Evolutionary conservation across 164 flowering plant genomes (phyloP).

Genomic region (Magnolia kwangsiensis): DNA sequence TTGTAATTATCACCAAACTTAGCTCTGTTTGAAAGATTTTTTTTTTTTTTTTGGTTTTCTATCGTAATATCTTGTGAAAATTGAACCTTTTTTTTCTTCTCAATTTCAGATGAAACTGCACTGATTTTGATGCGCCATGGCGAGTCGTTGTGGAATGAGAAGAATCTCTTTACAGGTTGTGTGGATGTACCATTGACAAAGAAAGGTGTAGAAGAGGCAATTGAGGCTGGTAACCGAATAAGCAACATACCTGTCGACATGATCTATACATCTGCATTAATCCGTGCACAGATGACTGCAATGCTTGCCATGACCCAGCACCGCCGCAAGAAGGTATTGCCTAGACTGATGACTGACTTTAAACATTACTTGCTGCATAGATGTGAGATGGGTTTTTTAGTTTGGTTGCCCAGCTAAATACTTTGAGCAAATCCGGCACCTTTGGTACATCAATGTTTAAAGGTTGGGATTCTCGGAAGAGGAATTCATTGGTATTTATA

Average conservation of each 20-base stretch:
- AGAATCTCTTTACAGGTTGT: slow-evolving; percentile 95
- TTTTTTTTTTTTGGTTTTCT: no score
- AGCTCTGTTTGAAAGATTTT: no score
- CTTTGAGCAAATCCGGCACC: background rate
- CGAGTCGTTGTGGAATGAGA: slow-evolving; percentile 96
- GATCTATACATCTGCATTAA: slow-evolving; percentile 84
- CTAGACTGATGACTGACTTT: background rate
- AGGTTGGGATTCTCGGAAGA: background rate
- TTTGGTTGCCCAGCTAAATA: background rate
- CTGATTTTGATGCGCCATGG: slow-evolving; percentile 90
- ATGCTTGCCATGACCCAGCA: slow-evolving; percentile 99
- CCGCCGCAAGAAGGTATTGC: slow-evolving; percentile 81
- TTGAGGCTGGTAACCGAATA: slow-evolving; percentile 95
- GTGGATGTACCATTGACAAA: slow-evolving; percentile 94
- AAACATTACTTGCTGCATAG: background rate
- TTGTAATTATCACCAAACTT: no score
- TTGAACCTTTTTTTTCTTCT: background rate
- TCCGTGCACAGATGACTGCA: slow-evolving; percentile 99
- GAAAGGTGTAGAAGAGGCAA: slow-evolving; percentile 96
- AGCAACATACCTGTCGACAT: slow-evolving; percentile 94
- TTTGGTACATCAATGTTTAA: no score
- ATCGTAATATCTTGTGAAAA: no score
- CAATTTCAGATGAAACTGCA: slow-evolving; percentile 71
- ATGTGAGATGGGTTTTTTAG: background rate
- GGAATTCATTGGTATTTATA: background rate